A percentile compares a stretch with the other conserved stretches of the same genome.
Evolutionary conservation across 345 rosid genomes (phyloP).

Genomic region (Hevea brasiliensis): DNA sequence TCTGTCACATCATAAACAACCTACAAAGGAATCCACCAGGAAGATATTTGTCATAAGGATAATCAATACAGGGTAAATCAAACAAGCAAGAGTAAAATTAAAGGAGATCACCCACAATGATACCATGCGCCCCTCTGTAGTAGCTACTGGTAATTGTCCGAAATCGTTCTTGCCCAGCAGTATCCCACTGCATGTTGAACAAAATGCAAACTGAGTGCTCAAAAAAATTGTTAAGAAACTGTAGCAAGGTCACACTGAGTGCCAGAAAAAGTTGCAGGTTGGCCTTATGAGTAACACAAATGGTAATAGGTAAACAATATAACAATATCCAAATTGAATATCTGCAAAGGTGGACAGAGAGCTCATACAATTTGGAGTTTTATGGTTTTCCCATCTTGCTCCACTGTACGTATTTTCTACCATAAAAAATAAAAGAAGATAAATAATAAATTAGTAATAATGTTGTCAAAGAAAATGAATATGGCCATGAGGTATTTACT

Average conservation of each 20-base stretch:
- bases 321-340: not conserved
- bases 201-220: not conserved
- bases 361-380: constrained; percentile 20
- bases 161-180: constrained; percentile 26
- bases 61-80: not conserved
- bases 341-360: not conserved
- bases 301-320: not conserved
- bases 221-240: not conserved
- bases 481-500: constrained; percentile 20
- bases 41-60: constrained; percentile 1
- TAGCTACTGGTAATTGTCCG: constrained; percentile 24
- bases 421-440: not conserved
- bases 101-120: constrained; percentile 14
- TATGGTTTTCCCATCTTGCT: constrained; percentile 22
- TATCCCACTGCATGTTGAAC: constrained; percentile 17
- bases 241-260: not conserved
- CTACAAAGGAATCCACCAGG: constrained; percentile 25
- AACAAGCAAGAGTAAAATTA: not conserved
- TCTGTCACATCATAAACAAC: constrained; percentile 71
- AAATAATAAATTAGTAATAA: constrained; percentile 9
- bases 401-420: constrained; percentile 24
- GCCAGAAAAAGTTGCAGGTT: not conserved
- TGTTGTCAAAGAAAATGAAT: not conserved
- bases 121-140: constrained; percentile 26
- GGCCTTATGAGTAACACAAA: not conserved